Base-by-base conservation (phyloP, 495 filamentous ascomycete species). In the Penicillium roqueforti region DNA sequence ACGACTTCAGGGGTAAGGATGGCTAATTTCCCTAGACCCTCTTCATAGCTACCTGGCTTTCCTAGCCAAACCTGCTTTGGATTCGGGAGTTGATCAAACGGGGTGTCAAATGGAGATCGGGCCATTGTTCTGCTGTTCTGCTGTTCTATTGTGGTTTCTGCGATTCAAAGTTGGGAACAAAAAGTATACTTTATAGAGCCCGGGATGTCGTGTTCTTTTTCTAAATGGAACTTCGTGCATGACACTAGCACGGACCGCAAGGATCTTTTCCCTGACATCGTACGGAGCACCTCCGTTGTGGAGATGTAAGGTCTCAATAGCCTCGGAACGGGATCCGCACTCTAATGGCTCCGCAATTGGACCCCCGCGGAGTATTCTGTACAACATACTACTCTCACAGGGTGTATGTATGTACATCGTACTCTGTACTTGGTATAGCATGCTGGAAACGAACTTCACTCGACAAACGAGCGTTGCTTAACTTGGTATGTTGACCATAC, bases 1-100 rank as follows among this genome's bases (percentile, higher is more conserved):
- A 76, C 73, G 1, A 69, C 60, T 18, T 76, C 72, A 8, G 73
- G 72, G 14, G 73, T 76, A 8, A 76, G 57, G 8, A 75, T 69
- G n/a, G 63, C 64, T 3, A 75, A 61, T 29, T 70, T 70, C 22
- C 75, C 75, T 1, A 76, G 59, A 0, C 76, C 74, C 59, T 78
- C 76, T 43, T 73, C 71, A 23, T 57, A 49, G 19, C 68, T 74
- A 13, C 70, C 71, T 3, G 75, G 75, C 14, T 61, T 54, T 11
- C 71, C 74, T 14, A 72, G 43, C 74, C 74, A 78, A 25, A 75
- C 73, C 45, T 72, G 68, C 28, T 62, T 71, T 0, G 68, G 71
- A 44, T 78, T 70, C 10, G 72, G 72, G 26, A 78, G 68, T 18
- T 75, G 47, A 41, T 74, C 67, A 43, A 74, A 78, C 19, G 68